Conservation (phyloP, 495 filamentous ascomycete genomes). For the Hamigera avellanea region DNA sequence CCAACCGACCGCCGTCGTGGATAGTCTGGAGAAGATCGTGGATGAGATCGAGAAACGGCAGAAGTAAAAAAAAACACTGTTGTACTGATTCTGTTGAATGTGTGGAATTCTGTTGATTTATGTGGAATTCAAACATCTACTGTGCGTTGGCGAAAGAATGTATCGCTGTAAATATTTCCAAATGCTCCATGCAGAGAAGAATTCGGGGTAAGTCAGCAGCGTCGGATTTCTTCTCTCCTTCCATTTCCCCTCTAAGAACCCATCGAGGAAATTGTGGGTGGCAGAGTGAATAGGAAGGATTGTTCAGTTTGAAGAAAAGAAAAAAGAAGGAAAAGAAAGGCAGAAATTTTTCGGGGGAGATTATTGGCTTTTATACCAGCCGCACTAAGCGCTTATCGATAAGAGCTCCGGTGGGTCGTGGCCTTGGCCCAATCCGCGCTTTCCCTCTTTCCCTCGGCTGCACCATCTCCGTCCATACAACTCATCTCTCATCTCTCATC, state of each 20-base stretch:
- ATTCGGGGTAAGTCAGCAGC: conserved; percentile 40
- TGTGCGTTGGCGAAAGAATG: conserved; percentile 11
- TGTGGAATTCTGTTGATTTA: too few relatives aligned
- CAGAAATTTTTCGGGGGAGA: conserved; percentile 13
- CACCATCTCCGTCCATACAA: neutral
- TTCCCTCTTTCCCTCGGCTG: too few relatives aligned
- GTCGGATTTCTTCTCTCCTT: conserved; percentile 29
- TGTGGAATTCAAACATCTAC: too few relatives aligned
- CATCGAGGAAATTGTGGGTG: conserved; percentile 26
- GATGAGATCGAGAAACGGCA: conserved; percentile 10
- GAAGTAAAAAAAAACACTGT: neutral
- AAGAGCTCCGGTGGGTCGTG: conserved; percentile 15
- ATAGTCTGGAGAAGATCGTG: conserved; percentile 18
- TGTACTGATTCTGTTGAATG: too few relatives aligned
- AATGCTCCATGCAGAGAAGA: conserved; percentile 38
- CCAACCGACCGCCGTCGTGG: conserved; percentile 18
- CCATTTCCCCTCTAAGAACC: conserved; percentile 37
- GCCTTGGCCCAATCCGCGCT: too few relatives aligned
- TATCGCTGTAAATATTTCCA: conserved; percentile 40
- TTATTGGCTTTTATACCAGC: conserved; percentile 11
- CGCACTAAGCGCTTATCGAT: conserved; percentile 30
- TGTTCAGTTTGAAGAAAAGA: conserved; percentile 27
- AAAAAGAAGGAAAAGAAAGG: conserved; percentile 25
- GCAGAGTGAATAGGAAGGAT: conserved; percentile 38
- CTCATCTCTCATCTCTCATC: too few relatives aligned